These are phyloP conservation scores for Eragrostis nindensis DNA, from an alignment of 176 grass and related monocot genomes.

Conservation along the genomic window DNA sequence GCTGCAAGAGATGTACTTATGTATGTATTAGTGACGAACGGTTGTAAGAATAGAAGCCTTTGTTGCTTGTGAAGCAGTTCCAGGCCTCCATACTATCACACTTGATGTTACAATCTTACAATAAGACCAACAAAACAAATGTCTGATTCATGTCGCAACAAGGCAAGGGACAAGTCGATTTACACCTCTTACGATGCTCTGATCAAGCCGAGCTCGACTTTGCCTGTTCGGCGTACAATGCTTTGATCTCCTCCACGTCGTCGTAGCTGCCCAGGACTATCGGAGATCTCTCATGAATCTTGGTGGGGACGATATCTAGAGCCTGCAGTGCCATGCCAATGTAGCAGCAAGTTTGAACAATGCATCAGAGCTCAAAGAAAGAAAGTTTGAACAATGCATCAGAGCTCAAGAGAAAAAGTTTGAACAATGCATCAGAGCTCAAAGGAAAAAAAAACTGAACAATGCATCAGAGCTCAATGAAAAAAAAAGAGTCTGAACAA, in stretches of 20 bases:
- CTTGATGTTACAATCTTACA: constrained; percentile 19
- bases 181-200: neutral
- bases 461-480: neutral
- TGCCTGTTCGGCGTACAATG: constrained; percentile 61
- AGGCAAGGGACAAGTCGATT: neutral
- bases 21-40: constrained; percentile 25
- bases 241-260: constrained; percentile 93
- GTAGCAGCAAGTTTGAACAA: constrained; percentile 1
- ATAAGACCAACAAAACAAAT: constrained; percentile 30
- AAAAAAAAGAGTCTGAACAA: neutral
- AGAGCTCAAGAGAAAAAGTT: too few relatives aligned
- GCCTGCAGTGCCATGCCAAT: constrained; percentile 54
- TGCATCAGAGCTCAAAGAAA: neutral
- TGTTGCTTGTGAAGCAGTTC: constrained; percentile 34
- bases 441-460: too few relatives aligned
- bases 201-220: constrained; percentile 41
- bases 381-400: too few relatives aligned
- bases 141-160: constrained; percentile 11
- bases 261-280: constrained; percentile 94
- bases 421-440: too few relatives aligned
- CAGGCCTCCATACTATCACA: constrained; percentile 43
- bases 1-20: constrained; percentile 16
- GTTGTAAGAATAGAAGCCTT: constrained; percentile 19
- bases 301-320: constrained; percentile 82
- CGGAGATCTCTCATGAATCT: constrained; percentile 88